Percentiles rank a stretch among this genome's conserved stretches.
These are phyloP conservation scores for Geosmithia putterillii DNA, from an alignment of 2,329 filamentous ascomycete genomes.

Conservation along the genomic window DNA sequence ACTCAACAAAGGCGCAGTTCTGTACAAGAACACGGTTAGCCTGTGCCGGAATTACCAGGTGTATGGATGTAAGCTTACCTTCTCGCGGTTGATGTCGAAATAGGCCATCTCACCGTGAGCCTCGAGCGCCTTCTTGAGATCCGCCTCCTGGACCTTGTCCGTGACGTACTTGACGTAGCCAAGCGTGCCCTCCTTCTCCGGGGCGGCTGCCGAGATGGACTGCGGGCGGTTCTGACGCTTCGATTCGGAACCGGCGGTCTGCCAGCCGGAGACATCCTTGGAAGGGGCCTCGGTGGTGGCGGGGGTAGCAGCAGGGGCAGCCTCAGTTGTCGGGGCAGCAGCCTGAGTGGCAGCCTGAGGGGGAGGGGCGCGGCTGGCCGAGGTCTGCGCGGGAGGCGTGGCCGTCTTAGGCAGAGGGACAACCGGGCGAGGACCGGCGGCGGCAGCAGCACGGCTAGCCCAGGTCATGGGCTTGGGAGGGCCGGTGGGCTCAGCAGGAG, in stretches of 20 bases:
- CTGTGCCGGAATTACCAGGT: background rate
- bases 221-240: conserved; percentile 73
- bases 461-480: conserved; percentile 56
- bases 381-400: conserved; percentile 31
- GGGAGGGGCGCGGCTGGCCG: conserved; percentile 40
- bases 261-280: conserved; percentile 57
- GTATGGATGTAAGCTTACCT: conserved; percentile 57
- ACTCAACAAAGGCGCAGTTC: conserved; percentile 98
- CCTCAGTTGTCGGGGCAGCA: conserved; percentile 24
- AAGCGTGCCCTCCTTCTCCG: conserved; percentile 63
- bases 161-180: conserved; percentile 95
- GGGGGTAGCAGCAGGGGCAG: conserved; percentile 20
- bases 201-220: conserved; percentile 39
- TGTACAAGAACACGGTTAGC: conserved; percentile 19
- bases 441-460: conserved; percentile 57
- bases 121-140: conserved; percentile 58
- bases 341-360: conserved; percentile 30
- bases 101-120: conserved; percentile 60
- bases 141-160: conserved; percentile 67
- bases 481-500: conserved; percentile 30
- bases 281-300: conserved; percentile 24
- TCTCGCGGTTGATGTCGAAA: conserved; percentile 69
- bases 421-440: conserved; percentile 39
- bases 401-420: conserved; percentile 46
- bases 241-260: conserved; percentile 72